Evolutionary conservation across 495 filamentous ascomycete species (phyloP), one percentile per base, ranked within the genome.

Genomic region (Friedmanniomyces simplex): DNA sequence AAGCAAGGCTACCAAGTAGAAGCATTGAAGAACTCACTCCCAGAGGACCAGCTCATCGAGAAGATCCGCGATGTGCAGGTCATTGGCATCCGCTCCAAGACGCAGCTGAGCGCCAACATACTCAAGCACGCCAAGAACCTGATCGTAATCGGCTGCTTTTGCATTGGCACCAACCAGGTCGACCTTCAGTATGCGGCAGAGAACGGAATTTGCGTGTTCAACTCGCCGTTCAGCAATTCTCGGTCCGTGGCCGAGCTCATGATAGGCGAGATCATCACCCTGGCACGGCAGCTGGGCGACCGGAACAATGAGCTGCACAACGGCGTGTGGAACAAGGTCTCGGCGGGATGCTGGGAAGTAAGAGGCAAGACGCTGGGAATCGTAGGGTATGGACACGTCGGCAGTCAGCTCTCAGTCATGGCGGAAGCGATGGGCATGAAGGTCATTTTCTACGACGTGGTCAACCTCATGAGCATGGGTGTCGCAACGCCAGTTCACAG

Each of bases 111-210:
- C 13, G 85, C 85, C 51, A 84, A 83, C 60, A 88, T 99, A 34
- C 74, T 99, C 54, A 79, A 79, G 53, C 85, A 95, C 69, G 93
- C 93, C 39, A 90, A 89, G 74, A 91, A 95, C 67, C 81, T 99
- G 30, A 85, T 96, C 57, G 93, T 96, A 46, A 84, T 97, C 58
- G 94, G 94, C 43, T 97, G 94, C 73, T 99, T 99, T 79, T 99
- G 94, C 70, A 99, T 97, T 59, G 94, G 94, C 49, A 99, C 94
- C 52, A 96, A 97, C 76, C 94, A 97, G 68, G 94, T 99, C 51
- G 89, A 99, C 67, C 81, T 96, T 39, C 79, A 90, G 57, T 94
- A 87, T 75, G 93, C 94, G 16, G 90, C 94, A 11, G 77, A 83
- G 50, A 84, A 93, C 67, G 94, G 94, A 51, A 91, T 96, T 72